phyloP scores from a whole-genome alignment of 106 monocot genomes.

The Dioscorea zingiberensis region DNA sequence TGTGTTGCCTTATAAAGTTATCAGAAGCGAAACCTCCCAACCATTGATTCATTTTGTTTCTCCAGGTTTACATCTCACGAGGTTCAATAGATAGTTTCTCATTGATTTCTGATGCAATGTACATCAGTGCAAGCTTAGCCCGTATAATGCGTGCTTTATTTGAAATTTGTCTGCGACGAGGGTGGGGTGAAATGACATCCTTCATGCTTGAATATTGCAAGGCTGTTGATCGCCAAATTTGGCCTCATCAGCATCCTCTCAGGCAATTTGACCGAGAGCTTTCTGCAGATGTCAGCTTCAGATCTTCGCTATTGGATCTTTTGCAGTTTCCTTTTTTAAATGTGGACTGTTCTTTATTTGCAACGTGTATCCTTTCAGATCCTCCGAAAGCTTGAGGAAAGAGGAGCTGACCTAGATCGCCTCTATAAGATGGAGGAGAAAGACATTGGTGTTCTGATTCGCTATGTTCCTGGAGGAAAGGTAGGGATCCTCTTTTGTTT shows the following conservation, averaged over 20 bases:
- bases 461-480: constrained; percentile 80
- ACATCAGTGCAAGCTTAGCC: constrained; percentile 90
- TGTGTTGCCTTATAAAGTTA: too few species aligned
- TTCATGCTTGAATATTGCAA: constrained; percentile 89
- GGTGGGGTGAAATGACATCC: constrained; percentile 84
- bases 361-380: constrained; percentile 34
- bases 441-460: constrained; percentile 81
- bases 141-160: constrained; percentile 93
- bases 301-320: background rate
- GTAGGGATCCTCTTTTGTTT: constrained; percentile 24
- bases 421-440: constrained; percentile 92
- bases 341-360: background rate
- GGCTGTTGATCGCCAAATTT: constrained; percentile 88
- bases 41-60: constrained; percentile 4
- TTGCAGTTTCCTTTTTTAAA: background rate
- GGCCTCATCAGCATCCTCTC: constrained; percentile 94
- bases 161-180: constrained; percentile 85
- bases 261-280: constrained; percentile 84
- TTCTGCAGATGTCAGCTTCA: constrained; percentile 59
- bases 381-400: constrained; percentile 82
- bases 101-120: constrained; percentile 84
- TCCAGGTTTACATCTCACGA: constrained; percentile 80
- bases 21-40: background rate
- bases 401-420: constrained; percentile 70
- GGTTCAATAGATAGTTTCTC: constrained; percentile 92